Evolutionary conservation across 208 protist genomes (phyloP), one percentile per base, ranked within the genome.

Genomic region (Crithidia bombi): DNA sequence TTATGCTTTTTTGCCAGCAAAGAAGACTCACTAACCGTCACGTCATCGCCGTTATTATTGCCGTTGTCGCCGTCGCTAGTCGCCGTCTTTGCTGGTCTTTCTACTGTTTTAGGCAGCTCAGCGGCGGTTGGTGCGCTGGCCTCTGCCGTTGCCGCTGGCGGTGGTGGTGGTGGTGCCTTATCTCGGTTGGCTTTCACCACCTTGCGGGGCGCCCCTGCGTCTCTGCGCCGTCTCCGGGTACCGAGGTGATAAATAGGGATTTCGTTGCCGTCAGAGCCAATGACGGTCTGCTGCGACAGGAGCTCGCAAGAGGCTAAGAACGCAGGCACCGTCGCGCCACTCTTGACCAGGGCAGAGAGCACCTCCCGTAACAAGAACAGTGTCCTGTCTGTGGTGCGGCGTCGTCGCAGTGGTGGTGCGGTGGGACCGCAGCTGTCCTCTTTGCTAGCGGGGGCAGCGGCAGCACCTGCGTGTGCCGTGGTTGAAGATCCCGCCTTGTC

Each of bases 221-320:
- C 75, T 36, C 66, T 79, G 35, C 86, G 82, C 26, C 82, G 81
- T 6, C 86, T 74, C 14, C 85, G 80, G 30, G 79, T 90, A 36
- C 86, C 87, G 15, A 95, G 81, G 69, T 90, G 81, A 70, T 91
- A 93, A 23, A 89, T 95, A 26, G 82, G 75, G 19, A 95, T 93
- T 23, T 72, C 73, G 17, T 61, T 65, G 30, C 87, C 86, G 65
- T 95, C 79, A 0, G 75, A 86, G n/a, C 87, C 83, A 3, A 72
- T 33, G 38, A 90, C 86, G 0, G 62, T 64, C 52, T 91, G 87
- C 55, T 81, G 64, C 15, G 75, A 78, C 5, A 96, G 74, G 47
- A 93, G 65, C 54, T 79, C 73, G 69, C 92, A 95, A 25, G 75
- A 80, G n/a, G 75, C 58, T 32, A 96, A 78, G 65, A 96, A 96